These are phyloP conservation scores for Microbotryomycetes sp. DNA, from an alignment of 1,284 basidiomycete genomes.

Conservation along the genomic window DNA sequence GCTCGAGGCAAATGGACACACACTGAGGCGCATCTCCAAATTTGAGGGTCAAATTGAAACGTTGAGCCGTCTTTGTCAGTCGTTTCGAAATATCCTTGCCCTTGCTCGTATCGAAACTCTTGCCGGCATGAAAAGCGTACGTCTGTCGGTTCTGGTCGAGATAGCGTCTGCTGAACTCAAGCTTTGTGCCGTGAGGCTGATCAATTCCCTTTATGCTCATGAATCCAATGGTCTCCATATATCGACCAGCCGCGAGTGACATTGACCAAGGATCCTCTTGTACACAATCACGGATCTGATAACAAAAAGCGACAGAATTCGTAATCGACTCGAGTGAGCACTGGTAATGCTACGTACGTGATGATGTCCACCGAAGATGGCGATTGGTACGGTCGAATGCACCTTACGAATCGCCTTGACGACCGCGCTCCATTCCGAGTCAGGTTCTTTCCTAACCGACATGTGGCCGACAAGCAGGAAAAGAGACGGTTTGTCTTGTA, in stretches of 20 bases:
- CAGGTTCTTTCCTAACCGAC: constrained; percentile 22
- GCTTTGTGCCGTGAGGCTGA: background rate
- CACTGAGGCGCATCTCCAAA: constrained; percentile 31
- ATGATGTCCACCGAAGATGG: constrained; percentile 33
- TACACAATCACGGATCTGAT: constrained; percentile 35
- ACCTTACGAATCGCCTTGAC: constrained; percentile 28
- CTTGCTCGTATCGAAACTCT: constrained; percentile 26
- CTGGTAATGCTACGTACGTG: constrained; percentile 5
- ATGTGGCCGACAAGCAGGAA: constrained; percentile 36
- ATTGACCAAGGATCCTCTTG: constrained; percentile 35
- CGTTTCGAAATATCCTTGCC: constrained; percentile 17
- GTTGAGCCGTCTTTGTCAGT: constrained; percentile 15
- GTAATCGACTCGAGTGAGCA: background rate
- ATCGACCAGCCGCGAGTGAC: constrained; percentile 37
- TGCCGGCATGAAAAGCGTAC: constrained; percentile 31
- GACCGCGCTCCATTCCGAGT: constrained; percentile 34
- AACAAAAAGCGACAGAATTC: background rate
- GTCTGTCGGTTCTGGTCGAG: constrained; percentile 37
- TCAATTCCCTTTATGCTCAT: constrained; percentile 30
- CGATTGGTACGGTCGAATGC: constrained; percentile 34
- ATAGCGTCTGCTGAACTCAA: constrained; percentile 33
- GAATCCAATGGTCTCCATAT: constrained; percentile 39
- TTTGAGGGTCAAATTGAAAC: constrained; percentile 32
- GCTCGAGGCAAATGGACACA: background rate
- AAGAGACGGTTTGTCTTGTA: constrained; percentile 30